Percentiles rank a stretch among this genome's conserved stretches.
Conservation (phyloP, 768 basidiomycete genomes). For the Cyclocybe cylindracea region DNA sequence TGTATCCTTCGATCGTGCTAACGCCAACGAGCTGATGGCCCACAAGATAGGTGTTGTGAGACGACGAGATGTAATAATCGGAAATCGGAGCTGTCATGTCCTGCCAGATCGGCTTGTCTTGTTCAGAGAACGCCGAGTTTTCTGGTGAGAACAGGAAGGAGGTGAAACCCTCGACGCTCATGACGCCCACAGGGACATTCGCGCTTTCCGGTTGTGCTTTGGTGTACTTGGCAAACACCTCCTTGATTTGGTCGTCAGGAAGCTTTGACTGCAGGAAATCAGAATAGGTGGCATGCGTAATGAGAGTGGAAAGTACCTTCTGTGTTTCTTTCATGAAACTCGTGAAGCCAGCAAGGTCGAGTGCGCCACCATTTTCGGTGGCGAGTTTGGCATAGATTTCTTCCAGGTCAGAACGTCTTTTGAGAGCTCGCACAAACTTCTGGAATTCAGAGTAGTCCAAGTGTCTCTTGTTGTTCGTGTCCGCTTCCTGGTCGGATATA, state of each 20-base stretch:
- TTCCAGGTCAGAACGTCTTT: conserved; percentile 82
- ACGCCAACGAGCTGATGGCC: conserved; percentile 87
- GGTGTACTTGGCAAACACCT: conserved; percentile 36
- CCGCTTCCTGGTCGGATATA: conserved; percentile 54
- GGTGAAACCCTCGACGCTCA: conserved; percentile 68
- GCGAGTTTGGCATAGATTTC: conserved; percentile 50
- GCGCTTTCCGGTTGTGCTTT: conserved; percentile 5
- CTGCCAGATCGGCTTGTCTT: conserved; percentile 51
- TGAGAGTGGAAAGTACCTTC: conserved; percentile 28
- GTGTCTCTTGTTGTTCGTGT: conserved; percentile 51
- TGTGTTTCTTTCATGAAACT: conserved; percentile 48
- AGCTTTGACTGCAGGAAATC: conserved; percentile 33
- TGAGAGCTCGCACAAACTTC: conserved; percentile 78
- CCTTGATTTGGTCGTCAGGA: conserved; percentile 29
- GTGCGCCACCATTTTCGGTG: conserved; percentile 29
- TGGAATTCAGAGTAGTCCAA: conserved; percentile 83
- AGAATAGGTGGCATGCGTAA: conserved; percentile 1
- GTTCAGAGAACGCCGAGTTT: conserved; percentile 58
- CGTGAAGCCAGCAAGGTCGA: conserved; percentile 44
- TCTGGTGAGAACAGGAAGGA: conserved; percentile 81
- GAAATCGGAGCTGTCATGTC: conserved; percentile 89
- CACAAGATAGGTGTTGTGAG: conserved; percentile 91
- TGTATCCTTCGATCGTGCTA: conserved; percentile 91
- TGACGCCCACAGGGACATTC: conserved; percentile 21
- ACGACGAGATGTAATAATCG: conserved; percentile 89